These are phyloP conservation scores for Phytophthora niederhauseri DNA, from an alignment of 352 stramenopile genomes.

Conservation along the genomic window DNA sequence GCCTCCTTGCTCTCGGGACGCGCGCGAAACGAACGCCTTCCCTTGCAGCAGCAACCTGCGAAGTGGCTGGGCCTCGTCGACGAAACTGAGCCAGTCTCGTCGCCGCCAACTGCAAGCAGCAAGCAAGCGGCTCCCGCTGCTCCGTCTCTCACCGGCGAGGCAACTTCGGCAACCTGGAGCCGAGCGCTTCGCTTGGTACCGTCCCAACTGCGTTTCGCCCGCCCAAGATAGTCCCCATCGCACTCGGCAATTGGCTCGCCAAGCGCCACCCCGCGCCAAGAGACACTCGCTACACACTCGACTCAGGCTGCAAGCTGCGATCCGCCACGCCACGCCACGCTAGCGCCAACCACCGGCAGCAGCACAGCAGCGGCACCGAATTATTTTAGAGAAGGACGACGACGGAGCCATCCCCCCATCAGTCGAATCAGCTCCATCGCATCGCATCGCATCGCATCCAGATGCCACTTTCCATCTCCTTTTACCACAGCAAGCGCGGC, in stretches of 20 bases:
- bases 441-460: too few relatives aligned
- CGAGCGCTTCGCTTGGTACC: slow-evolving; percentile 33
- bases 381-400: slow-evolving; percentile 14
- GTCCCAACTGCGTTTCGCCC: slow-evolving; percentile 31
- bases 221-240: slow-evolving; percentile 5
- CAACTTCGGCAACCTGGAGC: slow-evolving; percentile 10
- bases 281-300: slow-evolving; percentile 6
- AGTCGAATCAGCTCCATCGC: slow-evolving; percentile 1
- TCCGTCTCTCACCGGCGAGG: slow-evolving; percentile 36
- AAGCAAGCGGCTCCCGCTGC: slow-evolving; percentile 5
- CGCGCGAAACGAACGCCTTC: slow-evolving; percentile 15
- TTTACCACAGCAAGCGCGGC: slow-evolving; percentile 46
- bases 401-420: not conserved
- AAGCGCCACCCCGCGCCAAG: slow-evolving; percentile 32
- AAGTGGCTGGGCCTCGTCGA: slow-evolving; percentile 21
- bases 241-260: slow-evolving; percentile 36
- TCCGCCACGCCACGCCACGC: slow-evolving; percentile 12
- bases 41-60: slow-evolving; percentile 7
- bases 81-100: slow-evolving; percentile 24
- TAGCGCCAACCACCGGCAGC: slow-evolving; percentile 14
- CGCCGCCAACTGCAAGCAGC: slow-evolving; percentile 32
- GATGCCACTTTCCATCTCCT: slow-evolving; percentile 58
- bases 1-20: not conserved
- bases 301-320: slow-evolving; percentile 13
- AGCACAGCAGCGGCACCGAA: not conserved